phyloP scores from a whole-genome alignment of 2,329 filamentous ascomycete species.

The Lasiodiplodia gonubiensis region DNA sequence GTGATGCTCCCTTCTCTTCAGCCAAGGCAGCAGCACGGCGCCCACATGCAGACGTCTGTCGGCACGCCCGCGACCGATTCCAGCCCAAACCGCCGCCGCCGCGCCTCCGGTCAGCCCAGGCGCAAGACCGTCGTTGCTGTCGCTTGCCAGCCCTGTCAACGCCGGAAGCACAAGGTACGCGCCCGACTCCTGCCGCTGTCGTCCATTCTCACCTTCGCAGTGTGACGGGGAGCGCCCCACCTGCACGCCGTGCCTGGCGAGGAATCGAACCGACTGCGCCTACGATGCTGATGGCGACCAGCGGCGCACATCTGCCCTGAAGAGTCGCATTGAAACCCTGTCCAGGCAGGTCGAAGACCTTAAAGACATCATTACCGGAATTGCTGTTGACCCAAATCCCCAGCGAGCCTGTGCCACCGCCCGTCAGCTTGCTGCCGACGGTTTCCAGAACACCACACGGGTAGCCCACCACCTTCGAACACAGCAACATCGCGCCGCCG shows the following conservation, averaged over 20 bases:
- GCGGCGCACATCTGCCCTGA: slow-evolving; percentile 31
- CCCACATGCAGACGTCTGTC: not conserved
- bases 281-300: slow-evolving; percentile 32
- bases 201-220: not conserved
- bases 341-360: slow-evolving; percentile 19
- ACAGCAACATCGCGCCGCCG: not conserved
- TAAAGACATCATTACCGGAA: slow-evolving; percentile 15
- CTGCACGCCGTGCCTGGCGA: slow-evolving; percentile 29
- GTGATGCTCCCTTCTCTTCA: not conserved
- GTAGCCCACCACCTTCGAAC: not conserved
- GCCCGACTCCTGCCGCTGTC: not conserved
- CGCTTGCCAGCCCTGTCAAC: slow-evolving; percentile 29
- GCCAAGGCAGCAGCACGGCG: not conserved
- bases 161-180: slow-evolving; percentile 33
- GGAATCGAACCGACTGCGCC: slow-evolving; percentile 29
- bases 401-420: slow-evolving; percentile 9
- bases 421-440: slow-evolving; percentile 1
- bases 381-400: slow-evolving; percentile 2
- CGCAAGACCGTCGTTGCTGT: slow-evolving; percentile 26
- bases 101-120: not conserved
- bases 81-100: not conserved
- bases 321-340: slow-evolving; percentile 29
- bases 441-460: slow-evolving; percentile 4
- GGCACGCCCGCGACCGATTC: not conserved
- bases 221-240: slow-evolving; percentile 32